Percentiles rank a stretch among this genome's conserved stretches.
These are phyloP conservation scores for Zychaea mexicana DNA, from an alignment of 371 early-diverging fungal genomes.

Conservation along the genomic window DNA sequence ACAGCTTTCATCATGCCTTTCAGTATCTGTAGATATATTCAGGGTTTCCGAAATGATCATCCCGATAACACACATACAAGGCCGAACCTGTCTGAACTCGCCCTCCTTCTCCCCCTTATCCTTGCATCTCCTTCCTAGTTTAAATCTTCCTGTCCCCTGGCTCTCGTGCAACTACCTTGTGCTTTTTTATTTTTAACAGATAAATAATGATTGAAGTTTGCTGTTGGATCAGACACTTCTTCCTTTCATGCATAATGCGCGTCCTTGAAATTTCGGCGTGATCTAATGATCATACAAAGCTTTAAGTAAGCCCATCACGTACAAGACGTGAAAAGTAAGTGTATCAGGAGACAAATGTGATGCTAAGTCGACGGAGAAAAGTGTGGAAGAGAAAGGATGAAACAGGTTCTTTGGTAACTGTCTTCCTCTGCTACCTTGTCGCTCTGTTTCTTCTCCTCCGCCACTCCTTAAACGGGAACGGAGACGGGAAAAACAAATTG, in stretches of 20 bases:
- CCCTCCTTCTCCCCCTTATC: neutral
- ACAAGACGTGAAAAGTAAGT: too few relatives aligned
- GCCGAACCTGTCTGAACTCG: neutral
- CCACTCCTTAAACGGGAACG: neutral
- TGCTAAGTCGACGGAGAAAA: too few relatives aligned
- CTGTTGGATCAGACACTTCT: neutral
- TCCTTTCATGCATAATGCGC: neutral
- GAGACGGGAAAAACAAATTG: too few relatives aligned
- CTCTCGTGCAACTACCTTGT: neutral
- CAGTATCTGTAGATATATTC: too few relatives aligned
- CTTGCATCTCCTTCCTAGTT: neutral
- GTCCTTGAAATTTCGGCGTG: too few relatives aligned
- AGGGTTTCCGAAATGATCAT: slow-evolving; percentile 2
- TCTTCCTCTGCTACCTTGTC: too few relatives aligned
- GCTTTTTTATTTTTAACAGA: neutral
- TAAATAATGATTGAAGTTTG: neutral
- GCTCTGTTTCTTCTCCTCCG: neutral
- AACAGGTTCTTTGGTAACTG: neutral
- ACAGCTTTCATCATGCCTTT: too few relatives aligned
- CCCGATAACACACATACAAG: neutral
- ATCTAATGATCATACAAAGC: too few relatives aligned
- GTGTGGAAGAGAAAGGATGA: neutral
- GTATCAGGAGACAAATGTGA: too few relatives aligned
- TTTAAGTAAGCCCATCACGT: too few relatives aligned
- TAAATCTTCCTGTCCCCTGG: neutral